Conservation (phyloP, 139 green algal species). For the Chlorella sp. region DNA sequence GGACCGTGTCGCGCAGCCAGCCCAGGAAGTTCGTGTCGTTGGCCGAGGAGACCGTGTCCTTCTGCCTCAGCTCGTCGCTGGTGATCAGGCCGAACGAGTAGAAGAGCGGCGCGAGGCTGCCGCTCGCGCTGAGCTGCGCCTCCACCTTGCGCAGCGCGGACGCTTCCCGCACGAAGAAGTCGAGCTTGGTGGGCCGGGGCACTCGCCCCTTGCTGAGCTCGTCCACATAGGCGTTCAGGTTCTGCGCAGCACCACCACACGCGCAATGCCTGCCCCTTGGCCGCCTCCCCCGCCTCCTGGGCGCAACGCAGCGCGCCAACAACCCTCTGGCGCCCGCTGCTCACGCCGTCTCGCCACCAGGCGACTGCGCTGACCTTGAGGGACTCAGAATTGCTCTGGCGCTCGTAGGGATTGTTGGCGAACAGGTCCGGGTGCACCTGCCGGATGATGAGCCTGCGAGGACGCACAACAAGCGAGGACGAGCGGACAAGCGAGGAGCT, state of each 20-base stretch:
- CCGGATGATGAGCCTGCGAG: constrained; percentile 48
- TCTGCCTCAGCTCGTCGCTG: constrained; percentile 49
- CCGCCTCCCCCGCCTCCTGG: too few species aligned
- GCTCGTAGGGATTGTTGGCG: constrained; percentile 53
- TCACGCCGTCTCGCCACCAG: too few species aligned
- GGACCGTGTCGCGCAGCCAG: constrained; percentile 67
- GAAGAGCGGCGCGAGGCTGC: constrained; percentile 75
- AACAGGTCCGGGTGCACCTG: constrained; percentile 85
- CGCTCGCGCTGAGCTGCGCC: constrained; percentile 53
- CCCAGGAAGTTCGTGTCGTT: constrained; percentile 58
- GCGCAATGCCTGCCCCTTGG: too few species aligned
- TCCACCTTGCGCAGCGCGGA: constrained; percentile 30
- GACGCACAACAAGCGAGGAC: too few species aligned
- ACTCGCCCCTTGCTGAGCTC: constrained; percentile 39
- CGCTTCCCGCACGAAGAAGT: constrained; percentile 58
- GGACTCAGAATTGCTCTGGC: constrained; percentile 67
- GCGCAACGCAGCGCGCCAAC: too few species aligned
- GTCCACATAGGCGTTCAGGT: constrained; percentile 77
- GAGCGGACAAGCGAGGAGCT: too few species aligned
- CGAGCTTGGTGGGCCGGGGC: constrained; percentile 26
- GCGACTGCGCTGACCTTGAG: constrained; percentile 52
- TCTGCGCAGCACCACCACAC: constrained; percentile 23
- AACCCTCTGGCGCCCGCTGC: too few species aligned
- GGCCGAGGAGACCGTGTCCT: constrained; percentile 12
- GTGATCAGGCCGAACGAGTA: constrained; percentile 77